phyloP scores from a whole-genome alignment of 352 stramenopile species.

The Phytophthora citrophthora region DNA sequence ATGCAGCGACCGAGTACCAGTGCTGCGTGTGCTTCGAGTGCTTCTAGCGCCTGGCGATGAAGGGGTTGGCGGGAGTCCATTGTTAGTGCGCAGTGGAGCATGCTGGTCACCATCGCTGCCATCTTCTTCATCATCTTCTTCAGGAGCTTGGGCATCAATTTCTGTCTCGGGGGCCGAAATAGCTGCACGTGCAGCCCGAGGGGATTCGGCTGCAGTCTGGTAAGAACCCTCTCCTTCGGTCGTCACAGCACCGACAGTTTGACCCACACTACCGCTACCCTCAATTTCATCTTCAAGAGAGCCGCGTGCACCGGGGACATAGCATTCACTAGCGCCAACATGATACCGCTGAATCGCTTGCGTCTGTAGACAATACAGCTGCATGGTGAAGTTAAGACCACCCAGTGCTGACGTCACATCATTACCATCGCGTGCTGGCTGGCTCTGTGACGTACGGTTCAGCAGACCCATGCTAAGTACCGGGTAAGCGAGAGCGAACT shows the following conservation, averaged over 20 bases:
- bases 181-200: constrained; percentile 45
- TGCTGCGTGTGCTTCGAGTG: constrained; percentile 36
- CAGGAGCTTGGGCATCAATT: constrained; percentile 55
- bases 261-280: constrained; percentile 43
- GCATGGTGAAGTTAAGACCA: constrained; percentile 69
- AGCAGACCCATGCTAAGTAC: constrained; percentile 79
- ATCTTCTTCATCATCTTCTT: constrained; percentile 56
- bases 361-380: constrained; percentile 83
- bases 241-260: constrained; percentile 78
- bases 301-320: constrained; percentile 40
- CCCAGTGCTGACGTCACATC: constrained; percentile 28
- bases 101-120: constrained; percentile 40
- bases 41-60: constrained; percentile 46
- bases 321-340: constrained; percentile 68
- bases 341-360: constrained; percentile 88
- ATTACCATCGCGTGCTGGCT: constrained; percentile 42
- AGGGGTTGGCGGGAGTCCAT: constrained; percentile 32
- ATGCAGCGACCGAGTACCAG: constrained; percentile 34
- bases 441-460: constrained; percentile 46
- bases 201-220: constrained; percentile 72
- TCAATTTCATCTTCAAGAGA: constrained; percentile 56
- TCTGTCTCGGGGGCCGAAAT: constrained; percentile 68
- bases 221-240: constrained; percentile 77
- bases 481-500: constrained; percentile 80
- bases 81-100: constrained; percentile 21